Base-by-base conservation (phyloP, 192 early-diverging fungal genomes). In the Gamsiella multidivaricata region DNA sequence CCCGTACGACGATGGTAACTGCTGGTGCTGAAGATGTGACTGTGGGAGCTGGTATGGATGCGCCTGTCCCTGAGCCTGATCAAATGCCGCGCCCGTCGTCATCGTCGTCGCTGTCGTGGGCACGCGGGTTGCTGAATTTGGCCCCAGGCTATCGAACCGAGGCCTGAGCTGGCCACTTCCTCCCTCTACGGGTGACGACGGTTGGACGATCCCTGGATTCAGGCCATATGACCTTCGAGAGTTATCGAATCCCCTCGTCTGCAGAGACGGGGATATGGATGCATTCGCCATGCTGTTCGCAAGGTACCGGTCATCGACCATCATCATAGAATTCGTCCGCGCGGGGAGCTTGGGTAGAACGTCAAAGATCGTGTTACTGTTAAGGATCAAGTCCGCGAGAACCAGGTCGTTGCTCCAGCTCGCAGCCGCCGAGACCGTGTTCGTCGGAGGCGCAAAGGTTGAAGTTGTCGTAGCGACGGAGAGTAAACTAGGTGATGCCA, bases 401-500 rank as follows among this genome's bases (percentile, higher is more conserved):
- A 78, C 74, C 2, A 69, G 37, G 36, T 78, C 74, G 26, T 64
- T 78, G n/a, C 52, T 69, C 74, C 74, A 78, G 31, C 74, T 78
- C 10, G 74, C 74, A 1, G 74, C 65, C 1, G 73, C 54, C 14
- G 73, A 76, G 0, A 58, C 60, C 5, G 74, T 64, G 17, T 49
- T 78, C 4, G 52, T 52, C 1, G 61, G 29, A 6, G 74, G 34
- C n/a, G 20, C 34, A 43, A 61, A 58, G 12, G 64, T 34, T 12
- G 52, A 12, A 17, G 45, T 3, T 7, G 50, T 29, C 18, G 50
- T 9, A 20, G 52, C 20, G 3, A 52, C 9, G 9, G 50, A 39
- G 3, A 18, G 2, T 4, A 55, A 22, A 5, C 18, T 36, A 3
- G 22, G 2, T 15, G 62, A 8, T 22, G 62, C 3, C 10, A 3